Percentiles rank a stretch among this genome's conserved stretches.
Conservation (phyloP, 148 eudicot genomes). For the Persicaria tinctoria region DNA sequence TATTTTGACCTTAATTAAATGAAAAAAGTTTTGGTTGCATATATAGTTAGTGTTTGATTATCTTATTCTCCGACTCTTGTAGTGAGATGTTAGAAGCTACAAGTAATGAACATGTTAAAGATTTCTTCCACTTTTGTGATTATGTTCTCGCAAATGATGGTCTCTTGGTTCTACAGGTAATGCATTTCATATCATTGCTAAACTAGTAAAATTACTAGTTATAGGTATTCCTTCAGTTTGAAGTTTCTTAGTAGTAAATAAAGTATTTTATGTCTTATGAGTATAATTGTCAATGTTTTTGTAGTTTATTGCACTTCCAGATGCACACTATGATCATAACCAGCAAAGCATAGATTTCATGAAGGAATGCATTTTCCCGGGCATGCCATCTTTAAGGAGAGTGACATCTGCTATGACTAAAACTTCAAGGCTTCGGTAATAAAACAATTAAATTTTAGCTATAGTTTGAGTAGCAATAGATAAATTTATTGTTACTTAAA, state of each 20-base stretch:
- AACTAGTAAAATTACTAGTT: no score
- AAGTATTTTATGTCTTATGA: no score
- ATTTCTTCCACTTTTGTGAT: slow-evolving; percentile 65
- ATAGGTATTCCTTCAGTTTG: no score
- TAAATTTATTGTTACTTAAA: background rate
- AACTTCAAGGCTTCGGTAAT: slow-evolving; percentile 50
- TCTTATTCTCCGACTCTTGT: background rate
- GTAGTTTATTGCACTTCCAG: slow-evolving; percentile 50
- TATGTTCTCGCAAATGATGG: slow-evolving; percentile 62
- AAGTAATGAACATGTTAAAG: slow-evolving; percentile 80
- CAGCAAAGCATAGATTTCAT: slow-evolving; percentile 47
- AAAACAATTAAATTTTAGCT: no score
- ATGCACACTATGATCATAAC: slow-evolving; percentile 43
- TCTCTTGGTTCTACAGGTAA: slow-evolving; percentile 76
- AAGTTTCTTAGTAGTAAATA: background rate
- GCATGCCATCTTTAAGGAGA: slow-evolving; percentile 49
- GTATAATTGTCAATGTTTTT: background rate
- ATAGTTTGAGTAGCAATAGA: background rate
- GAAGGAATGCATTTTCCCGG: slow-evolving; percentile 56
- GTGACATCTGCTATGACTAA: slow-evolving; percentile 54
- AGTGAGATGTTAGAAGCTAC: slow-evolving; percentile 93
- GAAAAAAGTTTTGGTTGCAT: background rate
- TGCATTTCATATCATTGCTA: background rate
- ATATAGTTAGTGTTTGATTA: background rate
- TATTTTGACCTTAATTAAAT: background rate